A percentile compares a stretch with the other conserved stretches of the same genome.
Evolutionary conservation across 2,329 filamentous ascomycete genomes (phyloP).

Genomic region (Colletotrichum navitas): DNA sequence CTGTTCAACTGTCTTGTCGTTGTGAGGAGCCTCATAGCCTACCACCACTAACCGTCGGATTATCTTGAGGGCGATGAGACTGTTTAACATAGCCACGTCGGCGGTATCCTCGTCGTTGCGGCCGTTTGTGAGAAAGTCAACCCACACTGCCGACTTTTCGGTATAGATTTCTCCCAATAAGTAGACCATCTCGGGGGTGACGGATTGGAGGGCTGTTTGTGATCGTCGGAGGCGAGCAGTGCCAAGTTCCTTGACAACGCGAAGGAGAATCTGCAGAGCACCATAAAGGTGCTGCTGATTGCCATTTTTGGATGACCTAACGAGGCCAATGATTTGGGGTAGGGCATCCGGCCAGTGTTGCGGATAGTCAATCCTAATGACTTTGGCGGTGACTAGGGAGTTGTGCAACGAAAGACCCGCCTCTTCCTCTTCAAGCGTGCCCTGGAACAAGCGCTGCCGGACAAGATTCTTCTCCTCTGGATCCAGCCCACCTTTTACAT

Average conservation of each 20-base stretch:
- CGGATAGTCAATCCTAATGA: constrained; percentile 90
- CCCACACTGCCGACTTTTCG: constrained; percentile 78
- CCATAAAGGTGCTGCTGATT: constrained; percentile 77
- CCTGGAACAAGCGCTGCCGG: constrained; percentile 79
- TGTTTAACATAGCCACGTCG: constrained; percentile 78
- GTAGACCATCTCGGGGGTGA: constrained; percentile 87
- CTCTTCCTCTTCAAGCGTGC: constrained; percentile 82
- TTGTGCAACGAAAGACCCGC: constrained; percentile 86
- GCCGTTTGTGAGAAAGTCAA: constrained; percentile 68
- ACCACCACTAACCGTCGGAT: constrained; percentile 82
- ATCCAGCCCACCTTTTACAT: constrained; percentile 73
- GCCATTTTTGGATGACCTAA: constrained; percentile 70
- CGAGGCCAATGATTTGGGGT: constrained; percentile 70
- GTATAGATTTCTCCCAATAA: constrained; percentile 84
- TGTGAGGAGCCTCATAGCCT: constrained; percentile 87
- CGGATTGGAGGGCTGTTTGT: constrained; percentile 80
- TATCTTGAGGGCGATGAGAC: constrained; percentile 82
- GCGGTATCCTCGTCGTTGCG: constrained; percentile 70
- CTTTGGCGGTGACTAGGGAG: constrained; percentile 87
- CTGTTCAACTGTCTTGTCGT: constrained; percentile 79
- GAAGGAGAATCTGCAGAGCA: constrained; percentile 81
- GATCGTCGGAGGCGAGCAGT: constrained; percentile 82
- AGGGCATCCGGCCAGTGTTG: constrained; percentile 81
- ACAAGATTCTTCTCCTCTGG: constrained; percentile 83
- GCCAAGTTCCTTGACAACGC: constrained; percentile 90